These are phyloP conservation scores for Cercophora scortea DNA, from an alignment of 495 filamentous ascomycete species.

Conservation along the genomic window DNA sequence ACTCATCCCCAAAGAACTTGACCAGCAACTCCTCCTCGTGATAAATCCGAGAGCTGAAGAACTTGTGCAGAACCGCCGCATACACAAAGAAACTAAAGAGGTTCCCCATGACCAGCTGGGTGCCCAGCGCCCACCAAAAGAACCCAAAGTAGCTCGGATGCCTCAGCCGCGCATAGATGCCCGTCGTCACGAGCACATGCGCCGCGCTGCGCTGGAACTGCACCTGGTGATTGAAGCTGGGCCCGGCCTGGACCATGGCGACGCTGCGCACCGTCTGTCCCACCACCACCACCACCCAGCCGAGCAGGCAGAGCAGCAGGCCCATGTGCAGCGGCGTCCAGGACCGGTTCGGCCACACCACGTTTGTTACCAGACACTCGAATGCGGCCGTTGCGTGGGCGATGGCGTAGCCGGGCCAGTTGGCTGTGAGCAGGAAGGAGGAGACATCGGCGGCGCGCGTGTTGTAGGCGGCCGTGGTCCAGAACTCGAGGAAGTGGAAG, in stretches of 20 bases:
- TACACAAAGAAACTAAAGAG: constrained; percentile 67
- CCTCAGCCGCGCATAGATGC: constrained; percentile 54
- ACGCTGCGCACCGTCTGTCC: constrained; percentile 67
- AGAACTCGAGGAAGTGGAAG: constrained; percentile 97
- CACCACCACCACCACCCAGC: constrained; percentile 53
- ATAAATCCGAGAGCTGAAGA: constrained; percentile 67
- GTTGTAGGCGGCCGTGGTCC: constrained; percentile 77
- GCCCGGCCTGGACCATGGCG: constrained; percentile 84
- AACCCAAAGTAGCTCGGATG: constrained; percentile 97
- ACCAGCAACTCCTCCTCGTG: constrained; percentile 74
- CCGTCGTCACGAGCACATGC: constrained; percentile 72
- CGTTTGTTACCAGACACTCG: constrained; percentile 58
- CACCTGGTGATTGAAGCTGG: constrained; percentile 86
- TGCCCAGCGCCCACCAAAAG: constrained; percentile 96
- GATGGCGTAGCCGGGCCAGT: constrained; percentile 76
- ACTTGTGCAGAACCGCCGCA: constrained; percentile 68
- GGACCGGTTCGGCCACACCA: constrained; percentile 48
- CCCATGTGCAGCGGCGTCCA: constrained; percentile 26
- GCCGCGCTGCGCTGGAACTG: constrained; percentile 55
- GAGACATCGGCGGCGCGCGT: constrained; percentile 58
- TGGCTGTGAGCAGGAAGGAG: constrained; percentile 78
- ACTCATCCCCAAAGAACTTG: constrained; percentile 78
- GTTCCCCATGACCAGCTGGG: constrained; percentile 86
- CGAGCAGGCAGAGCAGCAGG: constrained; percentile 37
- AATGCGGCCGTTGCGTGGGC: constrained; percentile 67